Evolutionary conservation across 129 eudicot genomes (phyloP), one percentile per base, ranked within the genome.

Genomic region (Flaveria bidentis): DNA sequence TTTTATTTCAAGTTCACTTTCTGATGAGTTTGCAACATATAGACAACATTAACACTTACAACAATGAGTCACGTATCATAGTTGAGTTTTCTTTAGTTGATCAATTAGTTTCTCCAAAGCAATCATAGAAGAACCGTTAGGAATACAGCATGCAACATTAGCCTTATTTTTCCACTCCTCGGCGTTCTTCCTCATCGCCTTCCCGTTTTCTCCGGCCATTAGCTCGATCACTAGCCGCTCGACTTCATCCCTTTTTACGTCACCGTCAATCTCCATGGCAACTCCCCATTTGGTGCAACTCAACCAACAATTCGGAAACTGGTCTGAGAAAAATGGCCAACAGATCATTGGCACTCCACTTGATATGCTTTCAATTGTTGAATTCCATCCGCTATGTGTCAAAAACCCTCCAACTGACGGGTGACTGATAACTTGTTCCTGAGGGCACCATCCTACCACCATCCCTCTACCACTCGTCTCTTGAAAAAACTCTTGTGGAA

Each of bases 251-350:
- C 58, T 56, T 65, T 58, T 82, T 4, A 82, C 79, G 6, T 77
- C 65, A 33, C 46, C 72, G 3, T 82, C 86, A 22, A 83, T 83
- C 85, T 81, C 82, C 85, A 77, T 72, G 0, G 82, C 88, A 68
- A 81, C 71, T 15, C 82, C 82, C 88, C 86, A 83, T 49, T 73
- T 44, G 4, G 22, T 49, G 73, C 83, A 78, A 67, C 83, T 73
- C 42, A 70, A 78, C 83, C 86, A 77, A 39, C 86, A 66, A 66
- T 47, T 82, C 0, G 74, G 65, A 1, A 70, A 67, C 57, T 82
- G 85, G 51, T 82, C 85, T 0, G 75, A 73, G 49, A 82, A 76
- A 33, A 75, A 82, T 1, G 85, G 85, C 85, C 85, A 82, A 41
- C 62, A 61, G 53, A 82, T 53, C 82, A 70, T 82, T 0, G 85